Conservation (phyloP, 2,329 filamentous ascomycete genomes). For the Fusarium brachygibbosum region DNA sequence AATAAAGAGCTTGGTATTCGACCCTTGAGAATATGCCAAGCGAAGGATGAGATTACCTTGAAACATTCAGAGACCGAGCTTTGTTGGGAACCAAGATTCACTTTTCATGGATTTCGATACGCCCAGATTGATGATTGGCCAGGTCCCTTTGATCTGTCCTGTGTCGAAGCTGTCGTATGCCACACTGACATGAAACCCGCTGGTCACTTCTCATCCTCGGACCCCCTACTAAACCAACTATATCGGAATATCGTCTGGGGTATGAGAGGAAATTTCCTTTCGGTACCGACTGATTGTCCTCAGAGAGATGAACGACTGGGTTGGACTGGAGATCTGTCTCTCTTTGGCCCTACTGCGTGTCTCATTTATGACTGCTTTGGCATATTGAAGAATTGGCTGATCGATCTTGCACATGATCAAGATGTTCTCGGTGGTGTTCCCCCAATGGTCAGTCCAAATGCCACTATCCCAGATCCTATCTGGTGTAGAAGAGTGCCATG, state of each 20-base stretch:
- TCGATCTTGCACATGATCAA: slow-evolving; percentile 30
- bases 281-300: slow-evolving; percentile 69
- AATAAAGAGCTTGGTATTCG: slow-evolving; percentile 57
- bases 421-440: slow-evolving; percentile 20
- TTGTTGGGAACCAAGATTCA: slow-evolving; percentile 61
- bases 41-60: slow-evolving; percentile 22
- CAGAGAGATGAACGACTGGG: slow-evolving; percentile 61
- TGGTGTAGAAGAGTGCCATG: slow-evolving; percentile 38
- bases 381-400: slow-evolving; percentile 59
- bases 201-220: slow-evolving; percentile 65
- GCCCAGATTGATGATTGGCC: slow-evolving; percentile 62
- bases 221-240: slow-evolving; percentile 66
- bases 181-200: slow-evolving; percentile 66
- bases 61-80: slow-evolving; percentile 46
- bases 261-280: slow-evolving; percentile 70
- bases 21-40: slow-evolving; percentile 36
- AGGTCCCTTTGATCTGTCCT: slow-evolving; percentile 8
- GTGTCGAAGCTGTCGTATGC: slow-evolving; percentile 54
- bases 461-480: slow-evolving; percentile 5
- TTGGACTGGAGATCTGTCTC: slow-evolving; percentile 57
- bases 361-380: slow-evolving; percentile 65
- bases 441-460: slow-evolving; percentile 31
- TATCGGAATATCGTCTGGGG: slow-evolving; percentile 67
- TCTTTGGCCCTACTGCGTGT: slow-evolving; percentile 64
- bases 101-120: slow-evolving; percentile 69